Evolutionary conservation across 768 basidiomycete genomes (phyloP).

Genomic region (Pulveroboletus sp.): DNA sequence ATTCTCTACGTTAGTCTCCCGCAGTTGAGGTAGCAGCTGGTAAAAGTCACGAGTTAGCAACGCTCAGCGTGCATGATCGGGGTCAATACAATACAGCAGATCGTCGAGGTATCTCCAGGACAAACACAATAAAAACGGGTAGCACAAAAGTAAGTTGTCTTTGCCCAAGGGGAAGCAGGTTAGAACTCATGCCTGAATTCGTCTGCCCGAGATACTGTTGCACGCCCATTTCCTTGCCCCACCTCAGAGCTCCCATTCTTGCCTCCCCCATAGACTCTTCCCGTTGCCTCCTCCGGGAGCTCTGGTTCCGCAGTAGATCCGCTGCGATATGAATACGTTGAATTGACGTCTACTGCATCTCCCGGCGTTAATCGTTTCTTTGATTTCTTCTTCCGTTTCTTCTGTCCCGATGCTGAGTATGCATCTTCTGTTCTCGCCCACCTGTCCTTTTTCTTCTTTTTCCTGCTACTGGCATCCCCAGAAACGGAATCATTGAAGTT

Average conservation of each 20-base stretch:
- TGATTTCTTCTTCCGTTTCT: constrained; percentile 65
- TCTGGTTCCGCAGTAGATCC: constrained; percentile 43
- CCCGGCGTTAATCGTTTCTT: constrained; percentile 40
- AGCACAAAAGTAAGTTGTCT: not conserved
- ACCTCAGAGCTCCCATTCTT: constrained; percentile 9
- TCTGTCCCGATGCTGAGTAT: constrained; percentile 45
- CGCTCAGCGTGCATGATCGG: too few relatives aligned
- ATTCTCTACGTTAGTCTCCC: too few relatives aligned
- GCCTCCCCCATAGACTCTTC: constrained; percentile 52
- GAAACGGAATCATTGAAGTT: constrained; percentile 63
- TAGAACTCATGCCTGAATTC: constrained; percentile 67
- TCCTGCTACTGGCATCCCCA: constrained; percentile 41
- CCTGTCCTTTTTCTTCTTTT: constrained; percentile 79
- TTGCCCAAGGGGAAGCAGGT: constrained; percentile 2
- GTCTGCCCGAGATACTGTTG: constrained; percentile 35
- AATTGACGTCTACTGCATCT: constrained; percentile 28
- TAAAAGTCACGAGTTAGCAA: too few relatives aligned
- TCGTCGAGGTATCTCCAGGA: too few relatives aligned
- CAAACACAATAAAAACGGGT: constrained; percentile 5
- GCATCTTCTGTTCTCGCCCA: constrained; percentile 88
- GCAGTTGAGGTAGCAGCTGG: too few relatives aligned
- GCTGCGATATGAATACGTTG: constrained; percentile 31
- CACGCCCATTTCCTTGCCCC: constrained; percentile 14
- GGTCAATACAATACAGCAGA: too few relatives aligned
- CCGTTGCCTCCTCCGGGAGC: constrained; percentile 65